Percentiles rank a stretch among this genome's conserved stretches.
These are phyloP conservation scores for Yamadazyma ubonensis DNA, from an alignment of 805 yeast species.

Conservation along the genomic window DNA sequence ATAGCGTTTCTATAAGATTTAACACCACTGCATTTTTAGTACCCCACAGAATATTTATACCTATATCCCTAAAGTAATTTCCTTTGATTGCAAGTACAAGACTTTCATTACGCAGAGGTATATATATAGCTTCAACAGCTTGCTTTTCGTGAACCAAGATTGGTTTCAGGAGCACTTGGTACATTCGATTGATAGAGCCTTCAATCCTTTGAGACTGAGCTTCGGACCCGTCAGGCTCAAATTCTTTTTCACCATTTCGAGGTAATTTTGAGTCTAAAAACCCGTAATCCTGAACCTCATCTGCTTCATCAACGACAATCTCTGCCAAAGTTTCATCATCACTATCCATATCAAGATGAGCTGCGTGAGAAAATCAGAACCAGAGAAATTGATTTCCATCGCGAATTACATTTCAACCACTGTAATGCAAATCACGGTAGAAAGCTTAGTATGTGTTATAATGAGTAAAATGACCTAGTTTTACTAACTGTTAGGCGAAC, in stretches of 20 bases:
- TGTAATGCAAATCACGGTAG: conserved; percentile 12
- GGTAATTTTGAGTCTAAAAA: conserved; percentile 39
- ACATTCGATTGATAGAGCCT: conserved; percentile 69
- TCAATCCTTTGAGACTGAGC: conserved; percentile 49
- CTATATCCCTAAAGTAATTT: conserved; percentile 70
- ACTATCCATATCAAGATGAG: conserved; percentile 4
- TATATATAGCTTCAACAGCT: conserved; percentile 51
- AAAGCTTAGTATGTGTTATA: conserved; percentile 15
- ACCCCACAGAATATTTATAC: conserved; percentile 42
- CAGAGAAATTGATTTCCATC: background rate
- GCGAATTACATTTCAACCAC: background rate
- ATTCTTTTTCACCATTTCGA: conserved; percentile 81
- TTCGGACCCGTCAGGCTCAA: conserved; percentile 74
- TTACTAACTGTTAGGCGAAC: conserved; percentile 32
- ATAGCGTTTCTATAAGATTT: conserved; percentile 66
- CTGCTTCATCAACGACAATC: conserved; percentile 16
- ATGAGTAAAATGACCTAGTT: background rate
- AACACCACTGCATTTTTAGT: conserved; percentile 44
- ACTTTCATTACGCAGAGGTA: conserved; percentile 24
- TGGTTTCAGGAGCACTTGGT: conserved; percentile 49
- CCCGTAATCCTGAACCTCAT: conserved; percentile 39
- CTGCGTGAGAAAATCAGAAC: background rate
- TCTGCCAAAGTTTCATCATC: conserved; percentile 7
- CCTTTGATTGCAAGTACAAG: conserved; percentile 59
- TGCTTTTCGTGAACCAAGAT: conserved; percentile 48